phyloP scores from a whole-genome alignment of 148 eudicot genomes.

The Talinum fruticosum region DNA sequence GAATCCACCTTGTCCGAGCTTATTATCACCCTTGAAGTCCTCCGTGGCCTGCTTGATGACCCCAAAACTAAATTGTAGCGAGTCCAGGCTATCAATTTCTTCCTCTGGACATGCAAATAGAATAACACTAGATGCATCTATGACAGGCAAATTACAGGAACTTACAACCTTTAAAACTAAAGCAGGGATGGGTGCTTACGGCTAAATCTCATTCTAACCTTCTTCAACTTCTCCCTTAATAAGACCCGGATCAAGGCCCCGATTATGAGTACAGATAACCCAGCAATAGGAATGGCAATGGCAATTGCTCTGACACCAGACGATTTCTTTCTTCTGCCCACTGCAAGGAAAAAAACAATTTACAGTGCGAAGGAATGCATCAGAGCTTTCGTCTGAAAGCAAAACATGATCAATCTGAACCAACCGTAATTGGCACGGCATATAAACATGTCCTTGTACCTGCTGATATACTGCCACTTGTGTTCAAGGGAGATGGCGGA shows the following conservation, averaged over 20 bases:
- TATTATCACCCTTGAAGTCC: slow-evolving; percentile 40
- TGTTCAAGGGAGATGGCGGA: slow-evolving; percentile 2
- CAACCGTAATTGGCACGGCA: no score
- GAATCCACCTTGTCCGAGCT: slow-evolving; percentile 62
- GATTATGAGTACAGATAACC: not conserved
- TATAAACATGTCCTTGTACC: no score
- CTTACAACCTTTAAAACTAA: no score
- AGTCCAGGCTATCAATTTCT: slow-evolving; percentile 25
- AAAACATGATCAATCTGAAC: no score
- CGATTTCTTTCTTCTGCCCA: not conserved
- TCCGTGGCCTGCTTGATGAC: slow-evolving; percentile 38
- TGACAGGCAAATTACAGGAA: not conserved
- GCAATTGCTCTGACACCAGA: not conserved
- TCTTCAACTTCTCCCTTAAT: slow-evolving; percentile 11
- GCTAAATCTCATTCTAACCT: slow-evolving; percentile 4
- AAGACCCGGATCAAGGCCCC: slow-evolving; percentile 6
- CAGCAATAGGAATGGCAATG: slow-evolving; percentile 11
- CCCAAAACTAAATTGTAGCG: slow-evolving; percentile 24
- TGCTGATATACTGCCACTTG: no score
- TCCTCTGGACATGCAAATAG: slow-evolving; percentile 15
- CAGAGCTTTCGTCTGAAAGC: no score
- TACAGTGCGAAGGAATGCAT: no score
- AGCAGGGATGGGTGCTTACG: slow-evolving; percentile 14
- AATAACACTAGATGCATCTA: not conserved
- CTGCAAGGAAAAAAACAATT: not conserved